Percentiles rank a stretch among this genome's conserved stretches.
Conservation (phyloP, 106 monocot genomes). For the Phalaenopsis aphrodite region DNA sequence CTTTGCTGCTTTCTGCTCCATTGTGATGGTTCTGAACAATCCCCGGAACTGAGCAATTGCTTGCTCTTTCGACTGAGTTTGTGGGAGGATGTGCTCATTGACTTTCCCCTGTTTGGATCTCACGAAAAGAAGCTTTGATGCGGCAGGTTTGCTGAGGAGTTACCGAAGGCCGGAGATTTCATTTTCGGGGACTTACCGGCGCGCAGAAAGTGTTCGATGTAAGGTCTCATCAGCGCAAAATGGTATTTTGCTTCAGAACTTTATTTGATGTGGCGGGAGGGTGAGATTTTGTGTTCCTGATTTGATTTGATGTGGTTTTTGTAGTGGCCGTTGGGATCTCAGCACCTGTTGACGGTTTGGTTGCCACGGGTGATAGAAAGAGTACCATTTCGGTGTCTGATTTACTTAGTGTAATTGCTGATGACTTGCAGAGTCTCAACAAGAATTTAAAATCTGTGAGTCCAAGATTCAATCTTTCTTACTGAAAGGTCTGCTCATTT, state of each 20-base stretch:
- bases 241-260: slow-evolving; percentile 12
- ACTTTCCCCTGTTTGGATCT: slow-evolving; percentile 38
- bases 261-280: background rate
- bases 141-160: slow-evolving; percentile 20
- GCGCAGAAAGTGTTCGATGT: slow-evolving; percentile 47
- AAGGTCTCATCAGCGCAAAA: slow-evolving; percentile 35
- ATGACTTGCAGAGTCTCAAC: slow-evolving; percentile 56
- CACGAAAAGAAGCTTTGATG: slow-evolving; percentile 28
- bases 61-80: background rate
- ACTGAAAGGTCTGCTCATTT: background rate
- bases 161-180: slow-evolving; percentile 5
- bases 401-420: slow-evolving; percentile 49
- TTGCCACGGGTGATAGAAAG: background rate
- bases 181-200: slow-evolving; percentile 8
- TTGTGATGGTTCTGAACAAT: background rate
- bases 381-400: slow-evolving; percentile 39
- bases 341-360: background rate
- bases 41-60: background rate
- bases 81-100: slow-evolving; percentile 41
- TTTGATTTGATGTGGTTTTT: slow-evolving; percentile 8
- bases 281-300: background rate
- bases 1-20: background rate
- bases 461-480: background rate
- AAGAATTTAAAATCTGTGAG: slow-evolving; percentile 74
- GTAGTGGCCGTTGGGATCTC: slow-evolving; percentile 18